Evolutionary conservation across 106 monocot genomes (phyloP).

Genomic region (Dendrobium chrysotoxum): DNA sequence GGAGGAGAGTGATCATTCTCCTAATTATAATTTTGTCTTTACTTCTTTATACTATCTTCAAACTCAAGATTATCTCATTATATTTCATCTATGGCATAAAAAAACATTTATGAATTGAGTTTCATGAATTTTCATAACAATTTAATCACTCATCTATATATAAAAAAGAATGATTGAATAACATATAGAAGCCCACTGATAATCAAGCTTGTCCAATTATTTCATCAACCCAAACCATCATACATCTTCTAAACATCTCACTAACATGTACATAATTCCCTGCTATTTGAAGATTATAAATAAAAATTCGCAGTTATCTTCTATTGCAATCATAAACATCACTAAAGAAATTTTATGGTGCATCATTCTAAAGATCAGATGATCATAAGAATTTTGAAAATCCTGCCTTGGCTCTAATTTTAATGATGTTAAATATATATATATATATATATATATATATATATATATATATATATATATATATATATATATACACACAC

Average conservation of each 20-base stretch:
- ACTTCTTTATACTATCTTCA: neutral
- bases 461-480: no score
- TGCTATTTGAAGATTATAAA: neutral
- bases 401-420: neutral
- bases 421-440: no score
- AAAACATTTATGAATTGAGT: neutral
- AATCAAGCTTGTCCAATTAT: neutral
- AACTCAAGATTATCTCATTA: neutral
- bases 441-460: no score
- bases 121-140: neutral
- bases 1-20: neutral
- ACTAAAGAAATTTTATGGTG: neutral
- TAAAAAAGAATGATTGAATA: no score
- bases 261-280: neutral
- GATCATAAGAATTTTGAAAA: neutral
- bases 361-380: neutral
- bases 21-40: neutral
- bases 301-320: neutral
- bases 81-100: neutral
- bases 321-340: neutral
- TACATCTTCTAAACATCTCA: neutral
- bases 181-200: neutral
- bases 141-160: neutral
- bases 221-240: neutral
- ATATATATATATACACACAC: no score